A percentile compares a stretch with the other conserved stretches of the same genome.
phyloP scores from a whole-genome alignment of 2,329 filamentous ascomycete species.

The Cladophialophora chaetospira region DNA sequence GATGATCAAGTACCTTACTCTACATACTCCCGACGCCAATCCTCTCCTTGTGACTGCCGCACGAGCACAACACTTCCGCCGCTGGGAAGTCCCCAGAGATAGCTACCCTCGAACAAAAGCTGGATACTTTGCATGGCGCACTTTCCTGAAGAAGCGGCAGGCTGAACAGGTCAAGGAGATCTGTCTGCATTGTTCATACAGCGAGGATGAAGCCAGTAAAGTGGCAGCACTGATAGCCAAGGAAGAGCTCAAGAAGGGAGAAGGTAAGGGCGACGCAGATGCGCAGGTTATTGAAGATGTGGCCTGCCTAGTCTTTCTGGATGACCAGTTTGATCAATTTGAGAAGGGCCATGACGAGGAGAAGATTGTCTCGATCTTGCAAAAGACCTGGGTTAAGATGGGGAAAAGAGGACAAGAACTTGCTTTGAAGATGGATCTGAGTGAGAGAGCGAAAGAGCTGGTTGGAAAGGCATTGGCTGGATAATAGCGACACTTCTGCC shows the following conservation, averaged over 20 bases:
- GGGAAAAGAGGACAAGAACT: slow-evolving; percentile 30
- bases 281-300: slow-evolving; percentile 81
- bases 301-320: slow-evolving; percentile 82
- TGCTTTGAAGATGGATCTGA: slow-evolving; percentile 67
- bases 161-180: slow-evolving; percentile 61
- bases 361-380: slow-evolving; percentile 50
- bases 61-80: slow-evolving; percentile 79
- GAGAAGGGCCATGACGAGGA: slow-evolving; percentile 68
- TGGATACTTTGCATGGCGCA: slow-evolving; percentile 80
- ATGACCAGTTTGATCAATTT: slow-evolving; percentile 83
- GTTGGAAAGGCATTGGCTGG: slow-evolving; percentile 64
- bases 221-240: slow-evolving; percentile 76
- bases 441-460: slow-evolving; percentile 62
- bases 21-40: slow-evolving; percentile 63
- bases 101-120: slow-evolving; percentile 72
- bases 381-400: slow-evolving; percentile 33
- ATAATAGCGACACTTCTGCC: too few species aligned
- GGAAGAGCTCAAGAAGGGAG: slow-evolving; percentile 63
- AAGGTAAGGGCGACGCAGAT: slow-evolving; percentile 57
- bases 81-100: slow-evolving; percentile 78
- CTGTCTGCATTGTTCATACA: slow-evolving; percentile 55
- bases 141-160: slow-evolving; percentile 71
- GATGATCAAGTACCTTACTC: slow-evolving; percentile 73
- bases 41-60: slow-evolving; percentile 72
- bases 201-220: slow-evolving; percentile 57